Percentiles rank a stretch among this genome's conserved stretches.
Conservation (phyloP, 2,329 filamentous ascomycete genomes). For the Fusarium zealandicum region DNA sequence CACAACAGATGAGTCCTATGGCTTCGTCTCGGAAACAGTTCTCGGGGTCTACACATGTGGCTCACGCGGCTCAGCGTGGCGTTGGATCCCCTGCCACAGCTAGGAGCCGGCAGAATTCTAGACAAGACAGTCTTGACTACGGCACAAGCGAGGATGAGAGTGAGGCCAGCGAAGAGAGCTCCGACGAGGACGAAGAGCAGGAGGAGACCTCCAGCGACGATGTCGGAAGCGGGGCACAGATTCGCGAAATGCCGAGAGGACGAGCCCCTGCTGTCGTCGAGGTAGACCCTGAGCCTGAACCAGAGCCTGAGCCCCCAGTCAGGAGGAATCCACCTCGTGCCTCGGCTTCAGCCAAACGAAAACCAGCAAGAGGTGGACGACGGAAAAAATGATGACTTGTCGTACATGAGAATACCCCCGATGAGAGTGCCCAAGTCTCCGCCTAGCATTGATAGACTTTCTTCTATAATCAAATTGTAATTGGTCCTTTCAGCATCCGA, state of each 20-base stretch:
- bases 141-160: constrained; percentile 48
- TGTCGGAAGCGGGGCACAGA: constrained; percentile 47
- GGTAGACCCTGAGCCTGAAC: constrained; percentile 42
- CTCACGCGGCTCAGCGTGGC: constrained; percentile 39
- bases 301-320: constrained; percentile 40
- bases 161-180: constrained; percentile 41
- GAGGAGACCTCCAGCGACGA: constrained; percentile 50
- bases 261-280: constrained; percentile 51
- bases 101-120: constrained; percentile 45
- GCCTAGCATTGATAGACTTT: constrained; percentile 24
- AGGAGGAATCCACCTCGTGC: constrained; percentile 50
- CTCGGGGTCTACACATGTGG: constrained; percentile 45
- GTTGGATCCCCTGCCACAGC: constrained; percentile 41
- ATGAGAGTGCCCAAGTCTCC: constrained; percentile 10
- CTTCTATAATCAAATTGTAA: constrained; percentile 20
- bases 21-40: constrained; percentile 48
- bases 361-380: constrained; percentile 44
- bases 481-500: background rate
- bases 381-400: constrained; percentile 45
- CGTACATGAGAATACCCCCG: constrained; percentile 13
- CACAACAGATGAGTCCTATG: constrained; percentile 48
- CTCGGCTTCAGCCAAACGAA: constrained; percentile 52
- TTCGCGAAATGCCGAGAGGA: constrained; percentile 39
- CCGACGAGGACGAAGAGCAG: constrained; percentile 41
- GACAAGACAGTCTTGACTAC: constrained; percentile 42